phyloP scores from a whole-genome alignment of 371 early-diverging fungal species.

The Mucor mucedo region DNA sequence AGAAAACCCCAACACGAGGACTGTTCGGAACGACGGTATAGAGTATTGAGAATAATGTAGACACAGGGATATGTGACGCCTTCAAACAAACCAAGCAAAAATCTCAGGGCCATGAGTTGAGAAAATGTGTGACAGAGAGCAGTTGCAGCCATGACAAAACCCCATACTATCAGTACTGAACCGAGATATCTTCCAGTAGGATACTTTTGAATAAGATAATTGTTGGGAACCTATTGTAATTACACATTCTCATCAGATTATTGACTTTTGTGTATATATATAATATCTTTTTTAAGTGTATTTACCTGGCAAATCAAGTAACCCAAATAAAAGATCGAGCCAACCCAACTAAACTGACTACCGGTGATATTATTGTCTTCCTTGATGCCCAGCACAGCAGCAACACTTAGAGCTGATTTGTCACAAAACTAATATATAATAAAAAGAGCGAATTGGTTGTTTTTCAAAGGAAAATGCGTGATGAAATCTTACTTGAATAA shows the following conservation, averaged over 20 bases:
- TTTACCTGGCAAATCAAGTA: slow-evolving; percentile 42
- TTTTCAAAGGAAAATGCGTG: not conserved
- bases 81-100: slow-evolving; percentile 45
- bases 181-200: slow-evolving; percentile 40
- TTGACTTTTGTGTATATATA: not conserved
- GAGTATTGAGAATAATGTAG: slow-evolving; percentile 30
- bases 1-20: slow-evolving; percentile 29
- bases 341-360: slow-evolving; percentile 35
- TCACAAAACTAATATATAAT: slow-evolving; percentile 38
- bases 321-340: slow-evolving; percentile 45
- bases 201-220: slow-evolving; percentile 39
- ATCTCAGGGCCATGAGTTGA: slow-evolving; percentile 30
- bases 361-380: slow-evolving; percentile 29
- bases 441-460: not conserved
- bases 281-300: not conserved
- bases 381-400: slow-evolving; percentile 41
- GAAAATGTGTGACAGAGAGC: slow-evolving; percentile 32
- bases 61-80: slow-evolving; percentile 40
- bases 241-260: no score
- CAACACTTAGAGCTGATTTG: slow-evolving; percentile 43
- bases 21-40: slow-evolving; percentile 46
- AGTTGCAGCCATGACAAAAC: slow-evolving; percentile 33
- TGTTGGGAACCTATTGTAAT: slow-evolving; percentile 33
- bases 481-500: slow-evolving; percentile 30
- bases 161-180: slow-evolving; percentile 36